These are phyloP conservation scores for Solanum paucissectum DNA, from an alignment of 257 asterid species.

Conservation along the genomic window DNA sequence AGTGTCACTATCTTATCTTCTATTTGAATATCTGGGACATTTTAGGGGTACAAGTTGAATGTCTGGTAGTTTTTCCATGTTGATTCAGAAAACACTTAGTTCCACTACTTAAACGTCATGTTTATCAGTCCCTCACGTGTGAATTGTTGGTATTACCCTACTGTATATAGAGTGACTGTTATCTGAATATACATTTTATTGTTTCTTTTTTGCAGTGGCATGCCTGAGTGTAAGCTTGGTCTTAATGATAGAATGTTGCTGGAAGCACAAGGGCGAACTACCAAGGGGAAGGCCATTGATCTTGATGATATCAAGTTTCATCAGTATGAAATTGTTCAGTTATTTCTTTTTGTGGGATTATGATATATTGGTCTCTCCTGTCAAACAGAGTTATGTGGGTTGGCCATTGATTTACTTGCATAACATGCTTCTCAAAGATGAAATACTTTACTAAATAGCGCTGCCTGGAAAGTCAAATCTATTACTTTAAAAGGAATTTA, in stretches of 20 bases:
- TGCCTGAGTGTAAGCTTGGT: constrained; percentile 99
- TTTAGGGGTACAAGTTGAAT: background rate
- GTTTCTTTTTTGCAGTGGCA: constrained; percentile 62
- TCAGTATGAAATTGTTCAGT: constrained; percentile 50
- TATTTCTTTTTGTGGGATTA: constrained; percentile 2
- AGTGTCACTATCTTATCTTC: background rate
- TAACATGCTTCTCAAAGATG: background rate
- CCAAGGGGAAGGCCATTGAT: constrained; percentile 98
- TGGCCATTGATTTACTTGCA: background rate
- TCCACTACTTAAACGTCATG: background rate
- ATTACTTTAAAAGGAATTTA: background rate
- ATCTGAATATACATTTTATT: background rate
- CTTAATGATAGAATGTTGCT: constrained; percentile 91
- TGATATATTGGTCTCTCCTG: background rate
- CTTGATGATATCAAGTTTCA: constrained; percentile 98
- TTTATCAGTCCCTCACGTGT: background rate
- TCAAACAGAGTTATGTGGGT: background rate
- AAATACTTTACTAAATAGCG: background rate
- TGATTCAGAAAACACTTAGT: background rate
- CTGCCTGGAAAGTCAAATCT: background rate
- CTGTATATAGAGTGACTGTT: background rate
- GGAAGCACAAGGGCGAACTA: constrained; percentile 92
- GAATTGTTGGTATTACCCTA: background rate
- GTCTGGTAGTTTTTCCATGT: background rate
- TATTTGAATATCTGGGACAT: background rate